Base-by-base conservation (phyloP, 2,329 filamentous ascomycete genomes). In the Cladophialophora exuberans region DNA sequence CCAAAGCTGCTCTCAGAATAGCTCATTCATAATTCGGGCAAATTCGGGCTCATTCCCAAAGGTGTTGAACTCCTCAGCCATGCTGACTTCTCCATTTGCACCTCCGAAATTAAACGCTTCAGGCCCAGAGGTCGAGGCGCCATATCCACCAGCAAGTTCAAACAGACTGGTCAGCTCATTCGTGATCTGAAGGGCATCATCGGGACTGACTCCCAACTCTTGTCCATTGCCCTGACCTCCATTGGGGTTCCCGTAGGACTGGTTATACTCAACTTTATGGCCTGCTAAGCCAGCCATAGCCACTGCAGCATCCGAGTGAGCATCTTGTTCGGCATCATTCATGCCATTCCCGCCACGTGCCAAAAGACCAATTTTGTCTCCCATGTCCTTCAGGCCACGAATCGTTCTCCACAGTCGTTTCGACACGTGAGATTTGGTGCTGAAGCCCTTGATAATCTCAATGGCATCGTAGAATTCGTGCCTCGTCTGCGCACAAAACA, bases 391-490 rank as follows among this genome's bases (percentile, higher is more conserved):
- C n/a, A 87, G 75, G 4, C 81, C 78, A 45, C 80, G 80, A 59
- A 87, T 83, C 0, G 82, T 85, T 60, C 81, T 83, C 84, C 84
- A 87, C 1, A 87, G 67, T 5, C 83, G 74, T 62, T 84, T 83
- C 18, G 80, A 82, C 13, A 85, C 79, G 62, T 80, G 83, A 0
- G 81, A 85, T 56, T 82, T 81, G 41, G 80, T 79, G 54, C 81
- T 83, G 57, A 87, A 80, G 2, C 80, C 81, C 28, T 83, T 82
- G 42, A 87, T 77, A 9, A 87, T 74, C 41, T 86, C 82, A 3
- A 87, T 76, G 0, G 83, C 84, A 75, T 84, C 83, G 71, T 86
- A 85, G 67, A 87, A 87, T 63, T 87, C 84, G 57, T 86, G 82
- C 10, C 83, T 77, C n/a, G 83, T 82, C 59, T 78, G 75, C 5